A percentile compares a stretch with the other conserved stretches of the same genome.
These are phyloP conservation scores for Botryotinia globosa DNA, from an alignment of 2,329 filamentous ascomycete species.

Conservation along the genomic window DNA sequence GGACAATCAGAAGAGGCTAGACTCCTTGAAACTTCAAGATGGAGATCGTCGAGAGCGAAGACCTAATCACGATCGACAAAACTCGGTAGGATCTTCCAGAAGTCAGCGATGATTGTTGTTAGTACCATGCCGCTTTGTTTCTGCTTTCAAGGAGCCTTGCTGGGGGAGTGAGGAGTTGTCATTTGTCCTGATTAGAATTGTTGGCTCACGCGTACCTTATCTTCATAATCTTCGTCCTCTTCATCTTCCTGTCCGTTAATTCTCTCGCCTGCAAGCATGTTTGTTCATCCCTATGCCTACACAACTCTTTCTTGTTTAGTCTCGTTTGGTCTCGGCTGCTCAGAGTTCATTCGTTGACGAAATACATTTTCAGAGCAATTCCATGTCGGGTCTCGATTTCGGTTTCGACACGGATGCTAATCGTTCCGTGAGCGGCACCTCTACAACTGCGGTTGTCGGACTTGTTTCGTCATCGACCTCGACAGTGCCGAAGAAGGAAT, in stretches of 20 bases:
- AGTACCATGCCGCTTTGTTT: constrained; percentile 35
- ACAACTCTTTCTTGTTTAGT: constrained; percentile 15
- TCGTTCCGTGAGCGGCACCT: constrained; percentile 13
- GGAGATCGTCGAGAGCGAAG: constrained; percentile 59
- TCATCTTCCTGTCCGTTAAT: constrained; percentile 17
- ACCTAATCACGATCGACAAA: constrained; percentile 58
- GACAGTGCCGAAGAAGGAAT: constrained; percentile 11
- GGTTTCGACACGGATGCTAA: constrained; percentile 24
- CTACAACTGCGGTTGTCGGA: constrained; percentile 26
- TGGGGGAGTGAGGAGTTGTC: constrained; percentile 19
- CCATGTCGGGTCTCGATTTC: constrained; percentile 15
- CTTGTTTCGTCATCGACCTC: constrained; percentile 9
- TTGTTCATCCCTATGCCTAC: not conserved
- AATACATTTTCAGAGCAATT: constrained; percentile 13
- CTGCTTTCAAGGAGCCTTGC: constrained; percentile 29
- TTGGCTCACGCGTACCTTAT: constrained; percentile 35
- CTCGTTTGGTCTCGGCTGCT: constrained; percentile 17
- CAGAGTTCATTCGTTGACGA: constrained; percentile 28
- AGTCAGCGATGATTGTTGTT: constrained; percentile 40
- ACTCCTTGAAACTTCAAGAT: constrained; percentile 88
- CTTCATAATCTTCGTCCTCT: constrained; percentile 21
- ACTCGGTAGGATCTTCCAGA: constrained; percentile 49
- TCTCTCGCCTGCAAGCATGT: constrained; percentile 13
- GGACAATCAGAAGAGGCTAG: constrained; percentile 81
- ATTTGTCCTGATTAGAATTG: constrained; percentile 30